phyloP scores from a whole-genome alignment of 2,329 filamentous ascomycete genomes.

The Zasmidium cellare region DNA sequence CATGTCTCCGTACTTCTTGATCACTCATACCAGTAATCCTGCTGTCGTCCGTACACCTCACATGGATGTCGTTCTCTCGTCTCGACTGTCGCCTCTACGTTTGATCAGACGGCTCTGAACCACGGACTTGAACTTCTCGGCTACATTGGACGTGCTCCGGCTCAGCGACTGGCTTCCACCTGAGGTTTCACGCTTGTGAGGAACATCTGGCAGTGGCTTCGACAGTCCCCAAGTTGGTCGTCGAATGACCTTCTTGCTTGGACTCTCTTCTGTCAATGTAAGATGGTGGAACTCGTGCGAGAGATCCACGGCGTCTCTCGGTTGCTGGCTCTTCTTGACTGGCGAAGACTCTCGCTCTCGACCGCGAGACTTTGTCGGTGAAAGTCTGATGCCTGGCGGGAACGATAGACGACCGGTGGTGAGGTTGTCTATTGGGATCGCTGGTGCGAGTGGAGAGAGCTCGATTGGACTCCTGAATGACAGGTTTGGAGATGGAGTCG shows the following conservation, averaged over 20 bases:
- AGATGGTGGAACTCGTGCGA: neutral
- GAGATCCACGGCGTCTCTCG: neutral
- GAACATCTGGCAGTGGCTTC: conserved; percentile 3
- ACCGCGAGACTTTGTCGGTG: conserved; percentile 2
- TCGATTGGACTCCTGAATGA: neutral
- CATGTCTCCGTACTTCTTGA: neutral
- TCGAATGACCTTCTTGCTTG: neutral
- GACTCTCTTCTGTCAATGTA: neutral
- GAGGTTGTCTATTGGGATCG: neutral
- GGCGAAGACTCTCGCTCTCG: conserved; percentile 6
- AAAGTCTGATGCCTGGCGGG: conserved; percentile 13
- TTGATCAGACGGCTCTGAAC: neutral
- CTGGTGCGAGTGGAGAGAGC: conserved; percentile 1
- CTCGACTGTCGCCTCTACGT: neutral
- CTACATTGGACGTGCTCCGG: neutral
- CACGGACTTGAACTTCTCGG: neutral
- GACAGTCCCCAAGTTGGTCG: conserved; percentile 3
- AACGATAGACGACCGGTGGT: conserved; percentile 12
- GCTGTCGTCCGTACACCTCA: neutral
- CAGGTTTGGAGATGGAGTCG: neutral
- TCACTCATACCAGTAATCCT: neutral
- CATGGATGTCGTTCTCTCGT: neutral
- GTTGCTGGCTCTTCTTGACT: conserved; percentile 5
- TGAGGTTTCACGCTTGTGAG: neutral
- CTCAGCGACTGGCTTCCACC: neutral